Evolutionary conservation across 768 basidiomycete genomes (phyloP).

Genomic region (Boletus vinaceobasis): DNA sequence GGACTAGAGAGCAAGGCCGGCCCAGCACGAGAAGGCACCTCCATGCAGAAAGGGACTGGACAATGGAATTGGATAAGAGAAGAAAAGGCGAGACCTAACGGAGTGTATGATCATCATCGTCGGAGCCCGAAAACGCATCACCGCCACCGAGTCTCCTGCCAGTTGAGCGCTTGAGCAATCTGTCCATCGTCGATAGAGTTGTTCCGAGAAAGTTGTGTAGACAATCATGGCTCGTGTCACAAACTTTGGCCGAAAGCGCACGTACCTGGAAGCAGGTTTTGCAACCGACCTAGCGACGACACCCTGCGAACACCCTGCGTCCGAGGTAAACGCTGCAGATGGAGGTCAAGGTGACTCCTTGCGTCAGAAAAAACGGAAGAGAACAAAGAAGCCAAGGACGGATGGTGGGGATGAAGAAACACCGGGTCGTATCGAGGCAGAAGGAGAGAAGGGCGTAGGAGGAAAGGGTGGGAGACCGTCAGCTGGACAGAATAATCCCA

Average conservation of each 20-base stretch:
- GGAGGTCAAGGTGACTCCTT: conserved; percentile 9
- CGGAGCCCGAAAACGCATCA: too few species aligned
- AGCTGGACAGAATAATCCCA: background rate
- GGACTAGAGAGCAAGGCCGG: too few species aligned
- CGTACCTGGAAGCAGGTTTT: conserved; percentile 65
- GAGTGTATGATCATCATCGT: too few species aligned
- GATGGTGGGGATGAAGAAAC: conserved; percentile 4
- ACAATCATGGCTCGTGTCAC: conserved; percentile 68
- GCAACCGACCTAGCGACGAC: conserved; percentile 6
- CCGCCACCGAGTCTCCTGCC: too few species aligned
- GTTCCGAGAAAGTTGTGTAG: background rate
- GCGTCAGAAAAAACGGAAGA: conserved; percentile 58
- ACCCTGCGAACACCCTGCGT: background rate
- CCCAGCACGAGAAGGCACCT: too few species aligned
- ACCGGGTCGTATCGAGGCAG: conserved; percentile 11
- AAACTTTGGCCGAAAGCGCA: conserved; percentile 70
- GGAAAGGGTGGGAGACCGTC: conserved; percentile 14
- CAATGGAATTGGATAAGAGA: too few species aligned
- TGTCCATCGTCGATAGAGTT: background rate
- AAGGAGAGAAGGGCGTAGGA: conserved; percentile 15
- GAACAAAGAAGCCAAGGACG: conserved; percentile 42
- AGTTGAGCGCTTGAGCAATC: too few species aligned
- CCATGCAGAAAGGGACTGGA: too few species aligned
- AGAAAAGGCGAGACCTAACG: too few species aligned
- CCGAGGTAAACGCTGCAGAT: background rate